Evolutionary conservation across 768 basidiomycete genomes (phyloP).

Genomic region (Mycena pura): DNA sequence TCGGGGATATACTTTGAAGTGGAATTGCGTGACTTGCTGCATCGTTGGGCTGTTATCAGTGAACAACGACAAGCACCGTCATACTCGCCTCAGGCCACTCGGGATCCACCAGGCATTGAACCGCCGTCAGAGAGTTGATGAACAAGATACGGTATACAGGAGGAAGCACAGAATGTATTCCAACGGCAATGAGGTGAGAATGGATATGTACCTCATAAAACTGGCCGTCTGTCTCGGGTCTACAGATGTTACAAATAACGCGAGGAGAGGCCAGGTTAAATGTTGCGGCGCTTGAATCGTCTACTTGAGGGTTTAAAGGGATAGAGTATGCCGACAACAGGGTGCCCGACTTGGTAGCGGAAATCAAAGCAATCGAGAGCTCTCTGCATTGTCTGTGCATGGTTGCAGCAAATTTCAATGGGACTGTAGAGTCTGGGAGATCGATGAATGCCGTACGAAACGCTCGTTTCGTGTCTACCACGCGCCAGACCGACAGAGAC

Average conservation of each 20-base stretch:
- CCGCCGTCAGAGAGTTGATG: conserved; percentile 36
- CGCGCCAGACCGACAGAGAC: conserved; percentile 52
- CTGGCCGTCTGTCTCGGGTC: conserved; percentile 24
- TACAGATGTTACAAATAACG: conserved; percentile 19
- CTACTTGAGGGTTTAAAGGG: conserved; percentile 20
- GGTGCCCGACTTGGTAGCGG: conserved; percentile 21
- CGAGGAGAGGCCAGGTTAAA: conserved; percentile 13
- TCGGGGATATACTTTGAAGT: conserved; percentile 38
- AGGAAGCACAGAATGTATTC: conserved; percentile 20
- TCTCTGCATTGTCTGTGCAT: conserved; percentile 32
- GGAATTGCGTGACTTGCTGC: conserved; percentile 41
- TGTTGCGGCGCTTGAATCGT: conserved; percentile 14
- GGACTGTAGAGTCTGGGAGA: conserved; percentile 28
- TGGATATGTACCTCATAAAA: conserved; percentile 34
- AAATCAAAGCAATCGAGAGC: conserved; percentile 32
- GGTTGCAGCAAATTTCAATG: conserved; percentile 43
- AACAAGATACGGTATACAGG: conserved; percentile 40
- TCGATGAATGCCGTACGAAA: conserved; percentile 37
- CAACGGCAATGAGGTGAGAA: conserved; percentile 21
- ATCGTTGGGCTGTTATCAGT: conserved; percentile 14
- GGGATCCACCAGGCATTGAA: conserved; percentile 32
- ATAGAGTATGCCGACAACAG: conserved; percentile 28
- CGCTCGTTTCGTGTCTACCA: conserved; percentile 34
- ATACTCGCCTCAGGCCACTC: conserved; percentile 27
- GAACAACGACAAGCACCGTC: conserved; percentile 27